A percentile compares a stretch with the other conserved stretches of the same genome.
Conservation (phyloP, 1,284 basidiomycete genomes). For the Fomitopsis palustris region DNA sequence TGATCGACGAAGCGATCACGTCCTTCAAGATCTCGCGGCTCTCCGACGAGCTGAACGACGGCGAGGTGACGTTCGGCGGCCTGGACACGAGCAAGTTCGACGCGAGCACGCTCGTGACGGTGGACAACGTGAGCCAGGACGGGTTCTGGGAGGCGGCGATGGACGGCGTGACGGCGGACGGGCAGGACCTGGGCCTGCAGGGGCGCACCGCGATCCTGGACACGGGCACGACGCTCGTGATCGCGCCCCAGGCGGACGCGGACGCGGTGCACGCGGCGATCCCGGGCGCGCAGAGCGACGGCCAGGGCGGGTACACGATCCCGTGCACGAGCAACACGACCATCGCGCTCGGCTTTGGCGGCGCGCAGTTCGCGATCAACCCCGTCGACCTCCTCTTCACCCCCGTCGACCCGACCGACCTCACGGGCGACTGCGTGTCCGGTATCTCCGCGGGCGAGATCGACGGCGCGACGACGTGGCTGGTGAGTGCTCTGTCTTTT, state of each 20-base stretch:
- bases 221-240: conserved; percentile 72
- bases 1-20: conserved; percentile 67
- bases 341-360: conserved; percentile 70
- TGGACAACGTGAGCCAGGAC: conserved; percentile 54
- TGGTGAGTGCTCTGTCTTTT: conserved; percentile 40
- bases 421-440: conserved; percentile 67
- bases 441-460: conserved; percentile 69
- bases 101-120: conserved; percentile 45
- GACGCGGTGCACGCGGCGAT: conserved; percentile 55
- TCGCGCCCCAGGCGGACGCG: conserved; percentile 60
- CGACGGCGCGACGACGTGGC: conserved; percentile 67
- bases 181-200: conserved; percentile 45
- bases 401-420: conserved; percentile 59
- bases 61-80: conserved; percentile 79
- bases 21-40: conserved; percentile 81
- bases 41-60: conserved; percentile 72
- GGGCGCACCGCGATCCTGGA: conserved; percentile 75
- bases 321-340: conserved; percentile 70
- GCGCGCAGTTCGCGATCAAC: conserved; percentile 58
- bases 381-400: conserved; percentile 69
- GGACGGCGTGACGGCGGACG: conserved; percentile 56
- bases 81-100: conserved; percentile 73
- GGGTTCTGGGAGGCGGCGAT: conserved; percentile 82
- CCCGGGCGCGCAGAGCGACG: conserved; percentile 56
- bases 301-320: conserved; percentile 69